These are phyloP conservation scores for Chytriomyces hyalinus DNA, from an alignment of 192 early-diverging fungal genomes.

Conservation along the genomic window DNA sequence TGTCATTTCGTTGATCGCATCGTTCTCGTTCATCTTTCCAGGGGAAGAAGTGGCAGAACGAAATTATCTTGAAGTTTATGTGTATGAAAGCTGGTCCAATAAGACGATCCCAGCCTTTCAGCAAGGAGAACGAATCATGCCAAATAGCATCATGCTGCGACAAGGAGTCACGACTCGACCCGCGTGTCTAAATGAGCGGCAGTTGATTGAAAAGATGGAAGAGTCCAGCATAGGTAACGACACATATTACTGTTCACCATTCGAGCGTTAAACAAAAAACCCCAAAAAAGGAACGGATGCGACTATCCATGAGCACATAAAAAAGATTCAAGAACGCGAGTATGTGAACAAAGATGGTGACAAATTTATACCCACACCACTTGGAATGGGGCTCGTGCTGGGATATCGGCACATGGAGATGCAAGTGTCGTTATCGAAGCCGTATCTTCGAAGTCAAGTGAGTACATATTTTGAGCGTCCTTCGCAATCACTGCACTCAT, in stretches of 20 bases:
- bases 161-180: conserved; percentile 73
- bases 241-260: background rate
- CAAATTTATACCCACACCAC: conserved; percentile 70
- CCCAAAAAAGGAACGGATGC: conserved; percentile 85
- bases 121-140: conserved; percentile 71
- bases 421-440: conserved; percentile 86
- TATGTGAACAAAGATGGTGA: conserved; percentile 75
- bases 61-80: conserved; percentile 93
- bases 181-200: conserved; percentile 78
- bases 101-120: conserved; percentile 73
- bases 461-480: background rate
- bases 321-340: conserved; percentile 85
- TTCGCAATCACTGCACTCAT: background rate
- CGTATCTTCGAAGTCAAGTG: conserved; percentile 81
- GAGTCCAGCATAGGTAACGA: conserved; percentile 85
- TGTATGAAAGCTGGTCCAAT: conserved; percentile 87
- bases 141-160: conserved; percentile 70
- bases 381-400: conserved; percentile 84
- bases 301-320: conserved; percentile 95
- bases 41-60: conserved; percentile 62
- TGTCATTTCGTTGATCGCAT: background rate
- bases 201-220: conserved; percentile 91
- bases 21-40: background rate
- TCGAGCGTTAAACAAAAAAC: background rate
- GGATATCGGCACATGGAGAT: conserved; percentile 89